Base-by-base conservation (phyloP, 2,329 filamentous ascomycete genomes). In the Colletotrichum sp. region DNA sequence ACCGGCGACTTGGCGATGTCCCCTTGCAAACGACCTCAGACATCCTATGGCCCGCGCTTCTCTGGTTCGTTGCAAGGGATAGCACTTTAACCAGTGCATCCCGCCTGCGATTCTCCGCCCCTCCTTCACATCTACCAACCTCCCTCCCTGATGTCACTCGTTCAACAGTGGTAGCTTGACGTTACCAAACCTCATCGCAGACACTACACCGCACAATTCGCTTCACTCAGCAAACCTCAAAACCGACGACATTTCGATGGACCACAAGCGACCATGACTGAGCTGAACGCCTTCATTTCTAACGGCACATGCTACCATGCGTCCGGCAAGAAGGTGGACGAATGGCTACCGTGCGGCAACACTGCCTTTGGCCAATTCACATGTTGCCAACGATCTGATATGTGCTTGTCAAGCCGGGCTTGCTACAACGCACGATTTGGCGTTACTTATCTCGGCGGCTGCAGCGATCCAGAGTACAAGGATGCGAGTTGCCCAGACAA, bases 401-500 rank as follows among this genome's bases (percentile, higher is more conserved):
- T 79, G 48, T 85, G 83, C 76, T 80, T 85, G 15, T 79, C 78
- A 64, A 79, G 78, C 72, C 77, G 80, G 36, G 78, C 77, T 48
- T 80, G 78, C 72, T 84, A 77, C 75, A 79, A 78, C 12, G 62
- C 61, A n/a, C 43, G 65, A 7, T 79, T 76, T 34, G 81, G 80
- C n/a, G 71, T 80, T 22, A 86, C 84, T 4, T 86, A 86, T 48
- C 78, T 84, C 18, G 81, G 84, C 5, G 85, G 84, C 15, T 86
- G 84, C 76, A 85, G 81, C 28, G 83, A 86, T 55, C 74, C 76
- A 3, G 68, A 76, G 3, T 85, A 85, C 72, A 58, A 76, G 16
- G 79, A 83, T 62, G 36, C 56, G 5, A 82, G 76, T 66, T 86
- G 85, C 73, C 85, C 85, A 0, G 60, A 82, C 73, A 86, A 86